These are phyloP conservation scores for Nicotiana obtusifolia DNA, from an alignment of 257 asterid species.

Conservation along the genomic window DNA sequence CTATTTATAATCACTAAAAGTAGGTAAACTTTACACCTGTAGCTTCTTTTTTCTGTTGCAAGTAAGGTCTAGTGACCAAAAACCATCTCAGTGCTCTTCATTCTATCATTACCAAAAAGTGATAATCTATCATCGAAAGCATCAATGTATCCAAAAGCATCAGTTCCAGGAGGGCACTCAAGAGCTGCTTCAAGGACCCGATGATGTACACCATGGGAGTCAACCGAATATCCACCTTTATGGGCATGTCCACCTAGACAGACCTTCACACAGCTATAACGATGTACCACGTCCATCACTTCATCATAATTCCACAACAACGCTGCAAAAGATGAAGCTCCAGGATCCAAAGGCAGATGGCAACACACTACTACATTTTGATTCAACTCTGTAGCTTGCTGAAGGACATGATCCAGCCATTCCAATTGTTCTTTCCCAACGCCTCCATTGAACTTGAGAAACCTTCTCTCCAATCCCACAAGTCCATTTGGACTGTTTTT, in stretches of 20 bases:
- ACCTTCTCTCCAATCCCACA: constrained; percentile 62
- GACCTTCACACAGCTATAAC: constrained; percentile 70
- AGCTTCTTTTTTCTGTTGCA: not conserved
- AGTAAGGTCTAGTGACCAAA: constrained; percentile 28
- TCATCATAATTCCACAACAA: constrained; percentile 81
- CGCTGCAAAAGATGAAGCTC: constrained; percentile 49
- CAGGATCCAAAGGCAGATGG: constrained; percentile 72
- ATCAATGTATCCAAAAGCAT: constrained; percentile 66
- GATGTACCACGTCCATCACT: constrained; percentile 81
- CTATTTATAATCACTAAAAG: not conserved
- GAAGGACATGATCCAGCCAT: constrained; percentile 69
- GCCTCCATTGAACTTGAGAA: constrained; percentile 86
- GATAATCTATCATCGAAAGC: constrained; percentile 58
- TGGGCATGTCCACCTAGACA: constrained; percentile 88
- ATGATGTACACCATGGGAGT: constrained; percentile 76
- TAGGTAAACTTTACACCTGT: not conserved
- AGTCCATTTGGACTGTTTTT: constrained; percentile 94
- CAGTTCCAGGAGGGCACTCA: constrained; percentile 82
- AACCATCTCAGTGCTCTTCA: constrained; percentile 64
- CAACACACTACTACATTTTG: constrained; percentile 78
- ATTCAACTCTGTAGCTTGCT: constrained; percentile 47
- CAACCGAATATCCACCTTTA: constrained; percentile 61
- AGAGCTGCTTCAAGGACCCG: constrained; percentile 86
- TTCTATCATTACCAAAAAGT: constrained; percentile 58
- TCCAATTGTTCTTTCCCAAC: constrained; percentile 75